Conservation (phyloP, 495 filamentous ascomycete species). For the Glonium stellatum region DNA sequence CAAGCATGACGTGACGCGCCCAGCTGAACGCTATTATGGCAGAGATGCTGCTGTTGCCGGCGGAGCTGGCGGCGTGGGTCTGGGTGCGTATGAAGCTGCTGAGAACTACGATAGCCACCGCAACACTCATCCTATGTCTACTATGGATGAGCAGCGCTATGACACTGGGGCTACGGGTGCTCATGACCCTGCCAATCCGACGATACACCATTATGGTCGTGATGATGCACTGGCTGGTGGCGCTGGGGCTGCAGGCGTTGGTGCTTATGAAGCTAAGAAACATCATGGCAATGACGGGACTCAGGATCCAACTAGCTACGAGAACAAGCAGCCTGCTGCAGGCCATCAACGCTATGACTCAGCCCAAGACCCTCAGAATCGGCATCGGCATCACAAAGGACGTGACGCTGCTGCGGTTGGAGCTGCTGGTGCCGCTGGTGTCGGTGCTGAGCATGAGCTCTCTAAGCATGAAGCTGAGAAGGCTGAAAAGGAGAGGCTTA, state of each 20-base stretch:
- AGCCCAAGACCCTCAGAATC: constrained; percentile 7
- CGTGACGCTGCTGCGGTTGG: constrained; percentile 11
- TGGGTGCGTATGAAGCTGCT: constrained; percentile 17
- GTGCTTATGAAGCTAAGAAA: constrained; percentile 5
- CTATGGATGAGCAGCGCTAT: background rate
- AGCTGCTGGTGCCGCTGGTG: constrained; percentile 13
- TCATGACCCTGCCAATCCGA: background rate
- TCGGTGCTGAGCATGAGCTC: constrained; percentile 17
- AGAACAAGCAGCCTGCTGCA: background rate
- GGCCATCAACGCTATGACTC: constrained; percentile 17
- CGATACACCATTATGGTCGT: constrained; percentile 18
- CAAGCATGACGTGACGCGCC: background rate
- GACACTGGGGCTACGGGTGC: background rate
- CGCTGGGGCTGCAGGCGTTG: constrained; percentile 14
- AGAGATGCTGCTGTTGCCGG: constrained; percentile 19
- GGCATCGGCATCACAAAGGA: constrained; percentile 10
- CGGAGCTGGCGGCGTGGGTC: constrained; percentile 16
- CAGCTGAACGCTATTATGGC: constrained; percentile 29
- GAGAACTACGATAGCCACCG: constrained; percentile 3
- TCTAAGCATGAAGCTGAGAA: constrained; percentile 27
- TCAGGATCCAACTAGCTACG: background rate
- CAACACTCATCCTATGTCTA: background rate
- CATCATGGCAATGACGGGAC: background rate
- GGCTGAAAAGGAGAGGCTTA: constrained; percentile 17
- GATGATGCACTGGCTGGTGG: constrained; percentile 20